Percentiles rank a stretch among this genome's conserved stretches.
These are phyloP conservation scores for Aspergillus ochraceus DNA, from an alignment of 2,329 filamentous ascomycete species.

Conservation along the genomic window DNA sequence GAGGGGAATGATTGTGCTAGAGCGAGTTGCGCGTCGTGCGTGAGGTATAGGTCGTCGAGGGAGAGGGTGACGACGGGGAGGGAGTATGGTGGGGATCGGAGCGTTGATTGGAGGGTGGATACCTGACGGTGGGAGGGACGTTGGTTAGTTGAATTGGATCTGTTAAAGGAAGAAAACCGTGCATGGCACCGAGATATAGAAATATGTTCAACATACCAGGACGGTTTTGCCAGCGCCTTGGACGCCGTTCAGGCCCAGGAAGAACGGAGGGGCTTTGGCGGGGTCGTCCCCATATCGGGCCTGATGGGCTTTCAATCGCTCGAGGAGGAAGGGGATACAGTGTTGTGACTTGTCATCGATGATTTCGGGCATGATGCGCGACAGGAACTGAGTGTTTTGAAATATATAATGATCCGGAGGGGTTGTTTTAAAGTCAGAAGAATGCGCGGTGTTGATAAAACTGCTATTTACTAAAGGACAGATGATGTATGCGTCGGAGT, in stretches of 20 bases:
- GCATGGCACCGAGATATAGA: no score
- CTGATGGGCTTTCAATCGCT: constrained; percentile 56
- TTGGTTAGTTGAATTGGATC: not conserved
- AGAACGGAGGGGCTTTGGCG: constrained; percentile 61
- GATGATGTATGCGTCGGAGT: not conserved
- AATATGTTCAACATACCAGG: constrained; percentile 54
- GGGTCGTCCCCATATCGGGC: constrained; percentile 39
- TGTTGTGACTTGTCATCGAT: constrained; percentile 76
- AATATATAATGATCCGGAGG: not conserved
- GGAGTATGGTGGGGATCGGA: constrained; percentile 58
- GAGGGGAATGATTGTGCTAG: constrained; percentile 65
- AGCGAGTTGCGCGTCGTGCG: constrained; percentile 65
- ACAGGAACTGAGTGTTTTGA: not conserved
- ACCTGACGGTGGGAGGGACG: constrained; percentile 43
- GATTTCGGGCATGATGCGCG: constrained; percentile 51
- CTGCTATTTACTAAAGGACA: not conserved
- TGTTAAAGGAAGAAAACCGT: not conserved
- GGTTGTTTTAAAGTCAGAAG: not conserved
- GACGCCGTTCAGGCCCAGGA: constrained; percentile 86
- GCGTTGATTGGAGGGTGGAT: constrained; percentile 60
- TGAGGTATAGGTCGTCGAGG: constrained; percentile 87
- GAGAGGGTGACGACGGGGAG: constrained; percentile 71
- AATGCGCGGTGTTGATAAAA: not conserved
- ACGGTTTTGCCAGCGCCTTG: constrained; percentile 94
- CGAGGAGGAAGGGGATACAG: constrained; percentile 74